Conservation (phyloP, 345 rosid genomes). For the Reutealis trisperma region DNA sequence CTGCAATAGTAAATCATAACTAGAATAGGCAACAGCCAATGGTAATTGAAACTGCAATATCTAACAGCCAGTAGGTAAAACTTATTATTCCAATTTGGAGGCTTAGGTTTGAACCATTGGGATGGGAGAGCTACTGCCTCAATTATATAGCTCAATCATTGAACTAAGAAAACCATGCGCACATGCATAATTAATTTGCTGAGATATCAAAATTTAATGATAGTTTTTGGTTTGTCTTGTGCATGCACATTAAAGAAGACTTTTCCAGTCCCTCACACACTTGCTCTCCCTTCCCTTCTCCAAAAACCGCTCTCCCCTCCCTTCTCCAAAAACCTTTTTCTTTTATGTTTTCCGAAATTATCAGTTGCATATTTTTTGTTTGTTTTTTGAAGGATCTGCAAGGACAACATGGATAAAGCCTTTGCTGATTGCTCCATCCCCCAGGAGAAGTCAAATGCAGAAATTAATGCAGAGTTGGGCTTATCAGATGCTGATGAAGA, state of each 20-base stretch:
- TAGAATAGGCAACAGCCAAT: neutral
- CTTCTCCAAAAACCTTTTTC: neutral
- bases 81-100: neutral
- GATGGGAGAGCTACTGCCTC: neutral
- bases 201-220: neutral
- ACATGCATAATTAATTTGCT: neutral
- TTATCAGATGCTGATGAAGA: conserved; percentile 89
- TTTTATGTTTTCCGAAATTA: neutral
- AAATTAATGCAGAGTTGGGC: conserved; percentile 90
- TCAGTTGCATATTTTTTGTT: neutral
- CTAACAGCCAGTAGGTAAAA: neutral
- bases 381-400: conserved; percentile 63
- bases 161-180: no score
- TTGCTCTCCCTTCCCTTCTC: neutral
- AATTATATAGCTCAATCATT: neutral
- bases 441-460: conserved; percentile 95
- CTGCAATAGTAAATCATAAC: neutral
- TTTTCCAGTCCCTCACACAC: neutral
- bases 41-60: neutral
- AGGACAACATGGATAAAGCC: conserved; percentile 64
- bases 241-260: neutral
- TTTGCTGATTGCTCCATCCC: conserved; percentile 77
- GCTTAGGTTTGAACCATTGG: neutral
- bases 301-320: no score
- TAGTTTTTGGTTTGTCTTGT: neutral